Conservation (phyloP, 1,139 yeast genomes). For the Hansenula sp. region DNA sequence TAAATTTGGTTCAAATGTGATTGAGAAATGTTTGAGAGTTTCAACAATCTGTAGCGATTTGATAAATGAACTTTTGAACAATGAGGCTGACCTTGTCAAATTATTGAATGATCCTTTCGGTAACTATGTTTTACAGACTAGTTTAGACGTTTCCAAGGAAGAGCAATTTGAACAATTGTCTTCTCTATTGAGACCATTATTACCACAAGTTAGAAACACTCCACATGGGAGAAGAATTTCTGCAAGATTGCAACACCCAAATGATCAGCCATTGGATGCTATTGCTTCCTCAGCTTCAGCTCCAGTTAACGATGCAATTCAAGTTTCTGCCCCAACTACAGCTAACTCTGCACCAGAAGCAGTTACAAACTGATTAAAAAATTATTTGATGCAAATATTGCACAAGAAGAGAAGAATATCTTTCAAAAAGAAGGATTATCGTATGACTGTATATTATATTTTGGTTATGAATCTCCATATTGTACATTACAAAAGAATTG, state of each 20-base stretch:
- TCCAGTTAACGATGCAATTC: background rate
- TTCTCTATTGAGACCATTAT: slow-evolving; percentile 55
- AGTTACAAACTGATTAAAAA: too few relatives aligned
- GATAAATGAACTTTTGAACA: slow-evolving; percentile 40
- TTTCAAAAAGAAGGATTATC: background rate
- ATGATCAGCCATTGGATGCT: background rate
- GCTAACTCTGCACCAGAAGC: background rate
- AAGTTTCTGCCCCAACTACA: background rate
- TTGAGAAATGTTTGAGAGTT: slow-evolving; percentile 79
- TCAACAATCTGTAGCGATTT: slow-evolving; percentile 40
- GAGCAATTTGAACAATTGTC: slow-evolving; percentile 48
- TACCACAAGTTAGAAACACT: slow-evolving; percentile 69
- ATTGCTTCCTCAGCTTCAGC: background rate
- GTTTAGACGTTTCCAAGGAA: slow-evolving; percentile 67
- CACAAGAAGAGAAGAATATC: too few relatives aligned
- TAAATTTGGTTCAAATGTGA: slow-evolving; percentile 93
- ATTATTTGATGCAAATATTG: too few relatives aligned
- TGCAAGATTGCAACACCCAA: slow-evolving; percentile 40
- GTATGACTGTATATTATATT: background rate
- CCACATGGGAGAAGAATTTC: slow-evolving; percentile 92
- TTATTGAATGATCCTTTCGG: slow-evolving; percentile 63
- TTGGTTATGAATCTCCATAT: background rate
- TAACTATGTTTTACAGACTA: slow-evolving; percentile 86
- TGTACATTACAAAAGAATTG: background rate
- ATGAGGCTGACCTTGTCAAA: slow-evolving; percentile 40